Conservation (phyloP, 1,284 basidiomycete species). For the Serendipita sp. region DNA sequence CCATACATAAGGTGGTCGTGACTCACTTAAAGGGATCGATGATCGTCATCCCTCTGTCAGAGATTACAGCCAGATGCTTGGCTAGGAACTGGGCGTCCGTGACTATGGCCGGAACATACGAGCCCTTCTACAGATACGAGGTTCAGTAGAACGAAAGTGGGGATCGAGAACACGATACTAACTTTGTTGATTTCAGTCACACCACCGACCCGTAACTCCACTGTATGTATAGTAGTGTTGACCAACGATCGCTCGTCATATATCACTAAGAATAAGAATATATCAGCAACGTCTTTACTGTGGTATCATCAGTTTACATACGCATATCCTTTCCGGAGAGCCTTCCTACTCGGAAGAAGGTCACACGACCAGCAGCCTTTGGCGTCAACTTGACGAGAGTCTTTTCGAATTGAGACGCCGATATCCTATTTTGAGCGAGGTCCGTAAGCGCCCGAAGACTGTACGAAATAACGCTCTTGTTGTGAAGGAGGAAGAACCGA, state of each 20-base stretch:
- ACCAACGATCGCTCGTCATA: constrained; percentile 19
- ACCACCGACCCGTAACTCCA: neutral
- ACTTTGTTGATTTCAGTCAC: neutral
- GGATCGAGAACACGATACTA: too few relatives aligned
- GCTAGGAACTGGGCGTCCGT: constrained; percentile 36
- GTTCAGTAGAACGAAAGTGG: too few relatives aligned
- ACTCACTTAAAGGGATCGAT: constrained; percentile 52
- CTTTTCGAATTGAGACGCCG: constrained; percentile 46
- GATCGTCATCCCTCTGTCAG: constrained; percentile 47
- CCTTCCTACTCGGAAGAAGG: constrained; percentile 43
- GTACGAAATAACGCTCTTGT: neutral
- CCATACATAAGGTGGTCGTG: neutral
- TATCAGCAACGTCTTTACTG: constrained; percentile 45
- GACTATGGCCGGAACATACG: constrained; percentile 1
- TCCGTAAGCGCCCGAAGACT: neutral
- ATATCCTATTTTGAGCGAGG: constrained; percentile 26
- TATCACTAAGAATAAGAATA: constrained; percentile 37
- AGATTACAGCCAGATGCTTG: constrained; percentile 49
- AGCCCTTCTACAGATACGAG: neutral
- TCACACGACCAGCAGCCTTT: constrained; percentile 33
- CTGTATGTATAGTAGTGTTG: neutral
- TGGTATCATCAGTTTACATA: constrained; percentile 26
- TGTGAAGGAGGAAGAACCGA: neutral
- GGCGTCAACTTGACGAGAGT: constrained; percentile 50
- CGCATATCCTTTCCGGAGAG: constrained; percentile 38